These are phyloP conservation scores for Cutaneotrichosporon cutaneum DNA, from an alignment of 1,284 basidiomycete species.

Conservation along the genomic window DNA sequence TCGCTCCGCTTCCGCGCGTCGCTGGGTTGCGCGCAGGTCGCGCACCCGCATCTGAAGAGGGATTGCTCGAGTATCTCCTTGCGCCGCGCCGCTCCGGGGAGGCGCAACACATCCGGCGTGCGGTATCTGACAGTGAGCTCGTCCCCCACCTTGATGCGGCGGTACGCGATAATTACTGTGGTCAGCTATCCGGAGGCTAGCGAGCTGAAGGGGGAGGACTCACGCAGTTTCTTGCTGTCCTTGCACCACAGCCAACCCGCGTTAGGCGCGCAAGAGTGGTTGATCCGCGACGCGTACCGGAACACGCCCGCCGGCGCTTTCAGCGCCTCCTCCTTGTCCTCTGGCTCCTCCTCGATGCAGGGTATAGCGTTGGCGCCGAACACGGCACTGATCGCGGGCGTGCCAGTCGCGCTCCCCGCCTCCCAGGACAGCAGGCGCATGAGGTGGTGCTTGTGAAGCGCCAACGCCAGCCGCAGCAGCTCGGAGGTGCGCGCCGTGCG, in stretches of 20 bases:
- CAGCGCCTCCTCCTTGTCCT: not conserved
- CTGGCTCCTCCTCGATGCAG: not conserved
- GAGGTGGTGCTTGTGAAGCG: not conserved
- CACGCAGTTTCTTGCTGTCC: not conserved
- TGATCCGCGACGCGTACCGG: conserved; percentile 26
- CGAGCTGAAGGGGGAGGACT: too few species aligned
- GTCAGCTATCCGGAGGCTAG: not conserved
- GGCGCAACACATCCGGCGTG: not conserved
- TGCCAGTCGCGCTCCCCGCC: not conserved
- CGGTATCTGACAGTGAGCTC: not conserved
- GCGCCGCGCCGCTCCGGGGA: not conserved
- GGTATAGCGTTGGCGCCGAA: conserved; percentile 14
- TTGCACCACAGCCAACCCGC: conserved; percentile 29
- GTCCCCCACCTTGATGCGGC: not conserved
- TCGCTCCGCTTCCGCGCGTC: not conserved
- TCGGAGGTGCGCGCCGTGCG: not conserved
- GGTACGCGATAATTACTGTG: not conserved
- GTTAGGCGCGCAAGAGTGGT: conserved; percentile 35
- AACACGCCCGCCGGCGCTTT: conserved; percentile 23
- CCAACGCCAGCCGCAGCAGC: not conserved
- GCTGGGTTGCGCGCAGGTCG: not conserved
- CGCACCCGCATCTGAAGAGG: not conserved
- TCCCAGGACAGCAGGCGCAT: conserved; percentile 1
- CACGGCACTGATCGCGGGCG: not conserved
- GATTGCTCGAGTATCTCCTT: not conserved